A percentile compares a stretch with the other conserved stretches of the same genome.
Conservation (phyloP, 108 stramenopile genomes). For the Nannochloropsis salina region DNA sequence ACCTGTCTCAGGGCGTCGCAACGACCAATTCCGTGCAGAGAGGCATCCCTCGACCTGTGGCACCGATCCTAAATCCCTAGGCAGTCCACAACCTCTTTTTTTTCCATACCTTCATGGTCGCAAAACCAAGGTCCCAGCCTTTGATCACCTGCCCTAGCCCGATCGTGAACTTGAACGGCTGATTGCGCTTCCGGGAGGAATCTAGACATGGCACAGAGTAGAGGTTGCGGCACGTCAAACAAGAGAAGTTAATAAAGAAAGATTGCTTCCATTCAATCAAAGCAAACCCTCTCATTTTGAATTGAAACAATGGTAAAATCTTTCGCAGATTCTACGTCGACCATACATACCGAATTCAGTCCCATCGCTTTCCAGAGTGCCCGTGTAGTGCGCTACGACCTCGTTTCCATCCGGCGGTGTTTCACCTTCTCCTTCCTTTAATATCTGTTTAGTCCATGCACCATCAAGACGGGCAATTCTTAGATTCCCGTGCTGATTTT, state of each 20-base stretch:
- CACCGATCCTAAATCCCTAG: no score
- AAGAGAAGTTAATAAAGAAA: no score
- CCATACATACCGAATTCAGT: constrained; percentile 40
- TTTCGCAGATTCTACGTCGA: background rate
- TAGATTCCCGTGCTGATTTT: background rate
- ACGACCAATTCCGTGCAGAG: no score
- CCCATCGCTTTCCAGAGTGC: constrained; percentile 38
- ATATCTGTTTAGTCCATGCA: background rate
- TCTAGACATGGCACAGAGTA: background rate
- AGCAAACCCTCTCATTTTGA: background rate
- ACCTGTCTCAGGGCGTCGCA: no score
- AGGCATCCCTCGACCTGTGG: no score
- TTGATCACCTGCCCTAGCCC: constrained; percentile 87
- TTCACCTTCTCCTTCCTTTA: background rate
- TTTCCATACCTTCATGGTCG: constrained; percentile 44
- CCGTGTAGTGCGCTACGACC: constrained; percentile 48
- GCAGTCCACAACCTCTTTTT: background rate
- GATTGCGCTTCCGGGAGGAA: constrained; percentile 56
- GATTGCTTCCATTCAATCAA: background rate
- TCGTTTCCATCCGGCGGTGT: background rate
- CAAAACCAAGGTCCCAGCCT: constrained; percentile 82
- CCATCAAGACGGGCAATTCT: background rate
- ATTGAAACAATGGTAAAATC: background rate
- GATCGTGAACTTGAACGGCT: constrained; percentile 87
- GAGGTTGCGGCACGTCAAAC: background rate